Conservation (phyloP, 1,139 yeast species). For the Yamadazyma trypodendri region DNA sequence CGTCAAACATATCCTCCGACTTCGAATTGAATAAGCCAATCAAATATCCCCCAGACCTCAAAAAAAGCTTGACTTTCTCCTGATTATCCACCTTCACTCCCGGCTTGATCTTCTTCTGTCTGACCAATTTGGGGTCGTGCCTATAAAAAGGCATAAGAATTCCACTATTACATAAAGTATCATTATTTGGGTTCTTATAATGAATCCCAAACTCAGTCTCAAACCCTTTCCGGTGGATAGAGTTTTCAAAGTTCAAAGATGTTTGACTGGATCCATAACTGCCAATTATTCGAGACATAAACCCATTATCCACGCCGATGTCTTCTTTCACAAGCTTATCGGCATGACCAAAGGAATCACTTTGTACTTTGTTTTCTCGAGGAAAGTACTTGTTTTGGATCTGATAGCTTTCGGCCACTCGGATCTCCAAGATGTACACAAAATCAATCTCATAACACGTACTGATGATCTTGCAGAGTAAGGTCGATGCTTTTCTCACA, state of each 20-base stretch:
- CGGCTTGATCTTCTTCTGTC: constrained; percentile 20
- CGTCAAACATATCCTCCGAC: constrained; percentile 28
- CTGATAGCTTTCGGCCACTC: constrained; percentile 46
- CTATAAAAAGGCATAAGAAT: constrained; percentile 52
- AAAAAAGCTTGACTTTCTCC: constrained; percentile 34
- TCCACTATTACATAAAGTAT: constrained; percentile 44
- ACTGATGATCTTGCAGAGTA: constrained; percentile 41
- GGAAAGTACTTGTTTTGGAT: constrained; percentile 45
- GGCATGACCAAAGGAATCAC: constrained; percentile 42
- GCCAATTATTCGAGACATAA: constrained; percentile 51
- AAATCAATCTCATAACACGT: constrained; percentile 42
- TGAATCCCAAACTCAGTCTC: constrained; percentile 55
- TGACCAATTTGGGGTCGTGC: constrained; percentile 39
- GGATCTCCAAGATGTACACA: constrained; percentile 57
- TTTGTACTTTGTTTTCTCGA: constrained; percentile 36
- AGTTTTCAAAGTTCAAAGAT: constrained; percentile 38
- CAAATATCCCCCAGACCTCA: constrained; percentile 58
- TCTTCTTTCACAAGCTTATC: constrained; percentile 30
- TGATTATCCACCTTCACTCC: constrained; percentile 16
- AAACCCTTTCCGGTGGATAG: constrained; percentile 49
- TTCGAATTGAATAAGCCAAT: constrained; percentile 49
- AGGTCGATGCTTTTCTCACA: constrained; percentile 41
- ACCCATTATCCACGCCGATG: constrained; percentile 22
- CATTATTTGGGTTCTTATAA: constrained; percentile 28
- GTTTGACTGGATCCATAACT: constrained; percentile 35